phyloP scores from a whole-genome alignment of 2,329 filamentous ascomycete genomes.

The Scortechinia acanthostroma region DNA sequence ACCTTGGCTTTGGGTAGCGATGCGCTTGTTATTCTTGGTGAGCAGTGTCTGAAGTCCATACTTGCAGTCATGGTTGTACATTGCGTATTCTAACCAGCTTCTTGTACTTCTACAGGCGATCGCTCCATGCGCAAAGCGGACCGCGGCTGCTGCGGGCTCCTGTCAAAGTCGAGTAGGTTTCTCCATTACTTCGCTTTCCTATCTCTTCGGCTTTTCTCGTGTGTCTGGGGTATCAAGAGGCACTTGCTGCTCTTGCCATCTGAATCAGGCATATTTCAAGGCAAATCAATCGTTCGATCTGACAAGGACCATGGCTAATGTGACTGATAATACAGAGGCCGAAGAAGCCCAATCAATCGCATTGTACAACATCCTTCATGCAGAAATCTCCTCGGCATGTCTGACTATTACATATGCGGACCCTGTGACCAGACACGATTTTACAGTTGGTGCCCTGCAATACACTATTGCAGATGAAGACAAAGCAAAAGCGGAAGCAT shows the following conservation, averaged over 20 bases:
- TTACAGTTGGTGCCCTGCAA: not conserved
- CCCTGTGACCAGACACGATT: not conserved
- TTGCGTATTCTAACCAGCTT: not conserved
- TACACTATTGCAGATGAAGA: not conserved
- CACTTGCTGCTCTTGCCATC: no score
- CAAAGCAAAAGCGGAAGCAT: not conserved
- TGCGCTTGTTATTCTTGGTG: not conserved
- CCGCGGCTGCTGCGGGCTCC: not conserved
- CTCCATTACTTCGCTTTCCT: not conserved
- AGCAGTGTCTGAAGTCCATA: no score
- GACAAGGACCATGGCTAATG: not conserved
- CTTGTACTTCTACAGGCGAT: not conserved
- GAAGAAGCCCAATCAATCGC: not conserved
- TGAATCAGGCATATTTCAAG: no score
- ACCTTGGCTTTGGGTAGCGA: not conserved
- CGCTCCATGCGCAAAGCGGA: not conserved
- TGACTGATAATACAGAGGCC: not conserved
- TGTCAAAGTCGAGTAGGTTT: not conserved
- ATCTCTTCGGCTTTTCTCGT: no score
- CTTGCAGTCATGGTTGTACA: no score
- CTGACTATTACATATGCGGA: not conserved
- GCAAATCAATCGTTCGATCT: no score
- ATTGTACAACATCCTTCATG: not conserved
- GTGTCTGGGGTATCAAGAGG: no score
- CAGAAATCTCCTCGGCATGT: not conserved